Percentiles rank a stretch among this genome's conserved stretches.
Evolutionary conservation across 23 red algal species (phyloP).

Genomic region (Gracilariopsis chorda): DNA sequence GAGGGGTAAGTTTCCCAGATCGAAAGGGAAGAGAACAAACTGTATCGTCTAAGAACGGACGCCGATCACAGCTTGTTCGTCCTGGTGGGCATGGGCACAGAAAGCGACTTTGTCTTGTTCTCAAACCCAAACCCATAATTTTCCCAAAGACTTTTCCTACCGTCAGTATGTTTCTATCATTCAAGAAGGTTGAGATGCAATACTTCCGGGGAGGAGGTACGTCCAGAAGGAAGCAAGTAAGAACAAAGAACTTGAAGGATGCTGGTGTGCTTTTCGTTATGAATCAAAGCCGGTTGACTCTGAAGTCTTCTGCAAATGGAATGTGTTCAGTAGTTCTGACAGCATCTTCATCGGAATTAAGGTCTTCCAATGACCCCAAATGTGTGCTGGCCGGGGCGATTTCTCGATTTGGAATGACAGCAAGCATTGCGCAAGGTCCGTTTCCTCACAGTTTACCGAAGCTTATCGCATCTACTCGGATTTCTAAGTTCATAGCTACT

Average conservation of each 20-base stretch:
- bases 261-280: not conserved
- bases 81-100: not conserved
- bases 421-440: constrained; percentile 32
- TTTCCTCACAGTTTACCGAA: constrained; percentile 7
- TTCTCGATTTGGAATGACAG: constrained; percentile 19
- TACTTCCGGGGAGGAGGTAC: constrained; percentile 10
- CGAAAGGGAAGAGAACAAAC: not conserved
- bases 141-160: not conserved
- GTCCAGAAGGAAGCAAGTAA: not conserved
- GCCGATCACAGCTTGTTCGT: not conserved
- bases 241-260: not conserved
- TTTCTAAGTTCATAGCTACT: constrained; percentile 36
- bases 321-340: constrained; percentile 48
- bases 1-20: not conserved
- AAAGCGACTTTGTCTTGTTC: not conserved
- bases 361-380: constrained; percentile 30
- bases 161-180: constrained; percentile 32
- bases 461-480: constrained; percentile 35
- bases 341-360: constrained; percentile 27
- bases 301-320: constrained; percentile 34
- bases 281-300: constrained; percentile 20
- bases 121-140: not conserved
- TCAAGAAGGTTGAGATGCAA: constrained; percentile 17
- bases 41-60: not conserved
- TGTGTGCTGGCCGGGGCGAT: constrained; percentile 36